Evolutionary conservation across 2,329 filamentous ascomycete genomes (phyloP).

Genomic region (Fusarium virguliforme): DNA sequence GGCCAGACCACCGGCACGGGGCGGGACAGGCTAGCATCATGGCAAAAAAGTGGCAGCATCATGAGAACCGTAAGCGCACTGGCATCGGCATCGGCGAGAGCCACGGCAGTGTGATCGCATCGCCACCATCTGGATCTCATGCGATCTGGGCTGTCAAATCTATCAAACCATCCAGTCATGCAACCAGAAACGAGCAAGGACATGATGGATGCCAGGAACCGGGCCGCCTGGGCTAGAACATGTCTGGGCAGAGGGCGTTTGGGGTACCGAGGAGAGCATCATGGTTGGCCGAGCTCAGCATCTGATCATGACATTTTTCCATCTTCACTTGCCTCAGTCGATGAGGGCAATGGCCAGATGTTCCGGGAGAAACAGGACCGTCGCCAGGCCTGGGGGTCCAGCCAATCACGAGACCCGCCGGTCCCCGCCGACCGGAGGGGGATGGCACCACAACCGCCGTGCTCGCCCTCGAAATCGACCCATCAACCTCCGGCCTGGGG

Average conservation of each 20-base stretch:
- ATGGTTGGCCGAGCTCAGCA: slow-evolving; percentile 34
- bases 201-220: slow-evolving; percentile 10
- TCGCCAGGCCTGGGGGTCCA: slow-evolving; percentile 24
- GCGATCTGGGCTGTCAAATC: slow-evolving; percentile 42
- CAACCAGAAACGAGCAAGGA: slow-evolving; percentile 24
- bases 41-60: slow-evolving; percentile 3
- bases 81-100: slow-evolving; percentile 32
- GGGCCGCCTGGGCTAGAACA: slow-evolving; percentile 22
- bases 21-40: slow-evolving; percentile 9
- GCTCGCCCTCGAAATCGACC: slow-evolving; percentile 46
- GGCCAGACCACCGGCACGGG: slow-evolving; percentile 12
- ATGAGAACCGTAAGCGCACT: slow-evolving; percentile 3
- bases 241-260: slow-evolving; percentile 29
- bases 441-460: slow-evolving; percentile 49
- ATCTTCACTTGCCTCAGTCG: slow-evolving; percentile 38
- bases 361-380: slow-evolving; percentile 50
- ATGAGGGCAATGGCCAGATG: slow-evolving; percentile 41
- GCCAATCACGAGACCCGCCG: slow-evolving; percentile 48
- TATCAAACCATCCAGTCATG: slow-evolving; percentile 20
- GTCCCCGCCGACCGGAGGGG: slow-evolving; percentile 48
- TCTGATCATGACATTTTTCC: slow-evolving; percentile 43
- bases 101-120: slow-evolving; percentile 35
- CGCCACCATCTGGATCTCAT: slow-evolving; percentile 41
- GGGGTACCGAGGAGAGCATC: slow-evolving; percentile 38
- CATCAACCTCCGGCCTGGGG: slow-evolving; percentile 42